A percentile compares a stretch with the other conserved stretches of the same genome.
Evolutionary conservation across 306 rosid species (phyloP).

Genomic region (Malus asiatica): DNA sequence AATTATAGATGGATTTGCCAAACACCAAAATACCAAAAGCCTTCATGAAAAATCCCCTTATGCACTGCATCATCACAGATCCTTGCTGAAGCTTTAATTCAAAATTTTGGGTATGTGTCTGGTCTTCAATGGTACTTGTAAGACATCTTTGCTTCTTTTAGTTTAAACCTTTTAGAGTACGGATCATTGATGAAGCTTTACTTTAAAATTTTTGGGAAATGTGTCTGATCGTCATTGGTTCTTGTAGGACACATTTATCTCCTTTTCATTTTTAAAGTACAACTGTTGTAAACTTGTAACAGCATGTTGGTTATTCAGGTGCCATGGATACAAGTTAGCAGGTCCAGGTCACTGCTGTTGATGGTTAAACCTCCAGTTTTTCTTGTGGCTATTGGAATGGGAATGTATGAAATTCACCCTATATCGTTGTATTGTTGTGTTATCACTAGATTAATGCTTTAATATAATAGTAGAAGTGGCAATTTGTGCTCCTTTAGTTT

Average conservation of each 20-base stretch:
- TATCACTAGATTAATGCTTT: slow-evolving; percentile 7
- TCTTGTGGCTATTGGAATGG: slow-evolving; percentile 83
- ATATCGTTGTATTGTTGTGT: neutral
- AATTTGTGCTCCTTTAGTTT: neutral
- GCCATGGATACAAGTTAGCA: slow-evolving; percentile 96
- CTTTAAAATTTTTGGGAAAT: neutral
- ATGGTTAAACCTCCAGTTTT: slow-evolving; percentile 75
- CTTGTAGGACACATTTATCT: neutral
- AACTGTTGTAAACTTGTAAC: slow-evolving; percentile 19
- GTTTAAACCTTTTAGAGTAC: neutral
- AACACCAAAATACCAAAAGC: too few species aligned
- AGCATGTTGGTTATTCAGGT: slow-evolving; percentile 47
- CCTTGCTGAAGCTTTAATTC: neutral
- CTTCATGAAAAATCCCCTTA: too few species aligned
- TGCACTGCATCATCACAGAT: too few species aligned
- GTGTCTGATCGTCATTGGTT: neutral
- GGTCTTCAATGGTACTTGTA: neutral
- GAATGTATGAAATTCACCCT: slow-evolving; percentile 46
- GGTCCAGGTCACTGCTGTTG: slow-evolving; percentile 68
- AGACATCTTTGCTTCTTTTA: neutral
- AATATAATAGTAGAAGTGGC: slow-evolving; percentile 1
- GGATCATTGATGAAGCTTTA: neutral
- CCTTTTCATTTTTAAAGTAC: neutral
- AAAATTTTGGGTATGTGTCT: neutral
- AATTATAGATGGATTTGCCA: too few species aligned